Conservation (phyloP, 2,329 filamentous ascomycete species). For the Penicillium sp. region DNA sequence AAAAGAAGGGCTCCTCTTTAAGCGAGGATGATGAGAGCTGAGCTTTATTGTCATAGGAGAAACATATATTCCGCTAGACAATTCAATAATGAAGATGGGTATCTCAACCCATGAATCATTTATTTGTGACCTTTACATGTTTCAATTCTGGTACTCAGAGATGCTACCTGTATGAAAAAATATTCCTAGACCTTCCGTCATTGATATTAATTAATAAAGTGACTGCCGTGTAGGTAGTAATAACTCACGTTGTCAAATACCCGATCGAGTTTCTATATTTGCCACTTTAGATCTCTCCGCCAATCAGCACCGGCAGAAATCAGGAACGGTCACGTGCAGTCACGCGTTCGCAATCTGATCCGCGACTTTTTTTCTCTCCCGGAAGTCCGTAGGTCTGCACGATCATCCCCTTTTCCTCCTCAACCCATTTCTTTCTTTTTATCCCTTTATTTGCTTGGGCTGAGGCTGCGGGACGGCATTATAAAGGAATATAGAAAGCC, state of each 20-base stretch:
- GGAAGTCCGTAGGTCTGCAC: constrained; percentile 12
- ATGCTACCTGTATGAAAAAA: not conserved
- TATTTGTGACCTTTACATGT: not conserved
- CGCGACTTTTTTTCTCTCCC: constrained; percentile 21
- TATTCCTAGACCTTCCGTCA: not conserved
- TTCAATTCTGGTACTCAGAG: not conserved
- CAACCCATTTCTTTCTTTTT: constrained; percentile 18
- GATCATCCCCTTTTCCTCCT: constrained; percentile 16
- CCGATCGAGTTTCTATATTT: not conserved
- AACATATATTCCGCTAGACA: not conserved
- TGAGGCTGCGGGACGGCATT: constrained; percentile 31
- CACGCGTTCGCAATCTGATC: constrained; percentile 14
- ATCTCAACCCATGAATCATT: not conserved
- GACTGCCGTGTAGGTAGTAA: not conserved
- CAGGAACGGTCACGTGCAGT: constrained; percentile 16
- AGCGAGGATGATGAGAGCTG: constrained; percentile 17
- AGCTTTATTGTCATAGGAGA: not conserved
- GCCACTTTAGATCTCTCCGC: not conserved
- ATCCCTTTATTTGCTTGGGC: constrained; percentile 15
- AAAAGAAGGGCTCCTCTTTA: constrained; percentile 24
- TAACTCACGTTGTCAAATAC: not conserved
- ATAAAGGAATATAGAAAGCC: constrained; percentile 4
- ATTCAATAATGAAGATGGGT: not conserved
- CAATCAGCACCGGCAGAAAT: constrained; percentile 5
- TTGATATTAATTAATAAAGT: not conserved